These are phyloP conservation scores for Licmophora abbreviata DNA, from an alignment of 108 stramenopile genomes.

Conservation along the genomic window DNA sequence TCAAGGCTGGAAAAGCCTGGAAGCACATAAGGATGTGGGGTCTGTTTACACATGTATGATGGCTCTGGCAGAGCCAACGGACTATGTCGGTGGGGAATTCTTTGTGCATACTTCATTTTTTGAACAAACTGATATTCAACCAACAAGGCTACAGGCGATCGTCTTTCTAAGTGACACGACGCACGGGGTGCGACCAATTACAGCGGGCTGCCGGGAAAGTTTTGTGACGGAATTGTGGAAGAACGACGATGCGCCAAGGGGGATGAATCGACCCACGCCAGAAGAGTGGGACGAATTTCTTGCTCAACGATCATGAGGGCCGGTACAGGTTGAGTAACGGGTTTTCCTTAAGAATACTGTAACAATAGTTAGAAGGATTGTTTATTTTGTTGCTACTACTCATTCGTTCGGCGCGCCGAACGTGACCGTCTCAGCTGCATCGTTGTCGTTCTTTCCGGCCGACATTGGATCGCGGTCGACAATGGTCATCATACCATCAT, in stretches of 20 bases:
- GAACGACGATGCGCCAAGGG: too few species aligned
- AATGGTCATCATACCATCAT: slow-evolving; percentile 67
- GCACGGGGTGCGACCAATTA: slow-evolving; percentile 8
- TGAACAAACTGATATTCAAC: too few species aligned
- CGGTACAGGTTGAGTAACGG: too few species aligned
- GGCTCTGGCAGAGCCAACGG: slow-evolving; percentile 8
- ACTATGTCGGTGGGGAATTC: slow-evolving; percentile 16
- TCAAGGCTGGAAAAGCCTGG: slow-evolving; percentile 4
- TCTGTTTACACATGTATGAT: slow-evolving; percentile 10
- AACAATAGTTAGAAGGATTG: too few species aligned
- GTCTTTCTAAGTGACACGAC: slow-evolving; percentile 13
- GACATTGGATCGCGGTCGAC: slow-evolving; percentile 24
- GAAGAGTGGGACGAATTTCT: too few species aligned
- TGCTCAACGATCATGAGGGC: too few species aligned
- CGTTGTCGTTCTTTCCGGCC: neutral
- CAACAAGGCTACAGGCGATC: slow-evolving; percentile 2
- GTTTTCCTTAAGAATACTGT: too few species aligned
- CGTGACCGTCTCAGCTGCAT: too few species aligned
- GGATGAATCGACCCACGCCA: too few species aligned
- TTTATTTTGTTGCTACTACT: too few species aligned
- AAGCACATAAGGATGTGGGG: slow-evolving; percentile 9
- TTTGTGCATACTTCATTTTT: neutral
- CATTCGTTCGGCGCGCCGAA: too few species aligned
- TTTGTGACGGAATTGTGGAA: slow-evolving; percentile 19
- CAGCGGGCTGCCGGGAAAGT: neutral